These are phyloP conservation scores for Hyphochytrium catenoides DNA, from an alignment of 352 stramenopile genomes.

Conservation along the genomic window DNA sequence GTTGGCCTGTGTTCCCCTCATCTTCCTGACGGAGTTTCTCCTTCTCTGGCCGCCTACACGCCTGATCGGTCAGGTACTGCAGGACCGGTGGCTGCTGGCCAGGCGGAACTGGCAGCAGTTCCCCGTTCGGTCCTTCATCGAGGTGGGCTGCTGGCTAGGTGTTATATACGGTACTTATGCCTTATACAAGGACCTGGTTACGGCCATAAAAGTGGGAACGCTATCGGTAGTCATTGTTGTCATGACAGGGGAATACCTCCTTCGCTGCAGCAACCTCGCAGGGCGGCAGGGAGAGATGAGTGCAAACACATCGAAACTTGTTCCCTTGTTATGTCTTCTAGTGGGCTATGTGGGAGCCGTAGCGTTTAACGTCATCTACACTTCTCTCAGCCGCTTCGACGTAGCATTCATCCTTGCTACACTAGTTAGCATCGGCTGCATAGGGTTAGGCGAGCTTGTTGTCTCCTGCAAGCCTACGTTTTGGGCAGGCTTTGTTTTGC, in stretches of 20 bases:
- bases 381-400: slow-evolving; percentile 42
- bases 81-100: slow-evolving; percentile 47
- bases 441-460: slow-evolving; percentile 48
- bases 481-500: slow-evolving; percentile 41
- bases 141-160: slow-evolving; percentile 51
- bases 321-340: too few relatives aligned
- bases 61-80: slow-evolving; percentile 45
- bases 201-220: slow-evolving; percentile 49
- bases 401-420: slow-evolving; percentile 49
- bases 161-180: slow-evolving; percentile 61
- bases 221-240: slow-evolving; percentile 49
- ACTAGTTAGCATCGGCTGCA: slow-evolving; percentile 37
- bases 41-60: slow-evolving; percentile 17
- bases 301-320: too few relatives aligned
- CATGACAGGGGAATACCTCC: slow-evolving; percentile 41
- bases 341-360: slow-evolving; percentile 41
- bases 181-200: slow-evolving; percentile 46
- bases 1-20: too few relatives aligned
- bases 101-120: slow-evolving; percentile 39
- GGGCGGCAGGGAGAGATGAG: too few relatives aligned
- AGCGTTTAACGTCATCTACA: slow-evolving; percentile 66
- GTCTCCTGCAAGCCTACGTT: slow-evolving; percentile 50
- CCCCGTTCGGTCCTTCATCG: slow-evolving; percentile 47
- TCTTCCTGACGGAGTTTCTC: too few relatives aligned
- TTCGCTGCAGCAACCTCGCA: too few relatives aligned